Evolutionary conservation across 345 rosid genomes (phyloP).

Genomic region (Linum lewisii): DNA sequence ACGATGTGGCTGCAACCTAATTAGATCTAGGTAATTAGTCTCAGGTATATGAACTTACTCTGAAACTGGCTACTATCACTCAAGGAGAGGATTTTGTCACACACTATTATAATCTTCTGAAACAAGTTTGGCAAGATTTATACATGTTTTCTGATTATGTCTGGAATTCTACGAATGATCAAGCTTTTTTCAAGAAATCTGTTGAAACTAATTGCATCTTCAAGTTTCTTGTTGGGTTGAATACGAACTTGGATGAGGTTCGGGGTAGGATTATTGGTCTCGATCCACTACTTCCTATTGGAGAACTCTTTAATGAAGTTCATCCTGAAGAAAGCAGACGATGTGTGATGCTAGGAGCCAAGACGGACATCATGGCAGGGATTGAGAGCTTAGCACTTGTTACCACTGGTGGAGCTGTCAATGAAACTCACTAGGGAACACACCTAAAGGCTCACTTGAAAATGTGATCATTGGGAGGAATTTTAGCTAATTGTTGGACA

Average conservation of each 20-base stretch:
- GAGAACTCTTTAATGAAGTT: slow-evolving; percentile 1
- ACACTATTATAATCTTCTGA: slow-evolving; percentile 4
- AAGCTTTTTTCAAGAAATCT: background rate
- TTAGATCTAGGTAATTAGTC: slow-evolving; percentile 10
- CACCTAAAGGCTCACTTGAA: no score
- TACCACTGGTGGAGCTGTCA: no score
- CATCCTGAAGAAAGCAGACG: background rate
- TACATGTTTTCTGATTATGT: slow-evolving; percentile 3
- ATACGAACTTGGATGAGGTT: slow-evolving; percentile 6
- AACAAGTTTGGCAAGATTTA: no score
- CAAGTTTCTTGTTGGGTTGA: background rate
- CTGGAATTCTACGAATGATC: background rate
- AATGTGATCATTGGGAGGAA: slow-evolving; percentile 6
- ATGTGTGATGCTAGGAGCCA: background rate
- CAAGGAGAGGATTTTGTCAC: slow-evolving; percentile 5
- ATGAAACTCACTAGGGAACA: background rate
- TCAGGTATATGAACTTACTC: background rate
- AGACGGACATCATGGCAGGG: background rate
- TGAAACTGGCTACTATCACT: slow-evolving; percentile 2
- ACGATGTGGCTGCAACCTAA: slow-evolving; percentile 5
- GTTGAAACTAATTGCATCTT: no score
- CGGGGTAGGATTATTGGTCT: slow-evolving; percentile 1
- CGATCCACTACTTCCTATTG: background rate
- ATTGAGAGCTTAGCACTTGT: slow-evolving; percentile 2
- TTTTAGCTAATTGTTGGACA: background rate